These are phyloP conservation scores for Penicillium robsamsonii DNA, from an alignment of 495 filamentous ascomycete genomes.

Conservation along the genomic window DNA sequence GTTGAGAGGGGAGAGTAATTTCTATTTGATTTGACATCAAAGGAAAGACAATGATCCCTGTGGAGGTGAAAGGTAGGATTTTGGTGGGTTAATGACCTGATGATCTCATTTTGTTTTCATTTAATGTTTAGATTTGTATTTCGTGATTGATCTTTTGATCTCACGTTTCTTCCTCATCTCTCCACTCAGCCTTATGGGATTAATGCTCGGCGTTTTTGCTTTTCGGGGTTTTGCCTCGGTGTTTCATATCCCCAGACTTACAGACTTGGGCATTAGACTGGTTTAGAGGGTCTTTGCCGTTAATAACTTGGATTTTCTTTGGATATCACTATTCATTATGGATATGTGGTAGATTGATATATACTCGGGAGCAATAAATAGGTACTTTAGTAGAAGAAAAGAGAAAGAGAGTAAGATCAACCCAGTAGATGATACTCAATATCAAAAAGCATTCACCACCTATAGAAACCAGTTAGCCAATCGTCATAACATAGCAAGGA, in stretches of 20 bases:
- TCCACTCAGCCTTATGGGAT: conserved; percentile 9
- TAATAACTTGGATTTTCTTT: background rate
- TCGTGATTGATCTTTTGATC: conserved; percentile 1
- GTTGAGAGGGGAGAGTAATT: conserved; percentile 33
- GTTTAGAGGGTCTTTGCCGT: conserved; percentile 1
- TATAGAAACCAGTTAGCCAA: conserved; percentile 3
- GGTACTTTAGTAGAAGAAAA: background rate
- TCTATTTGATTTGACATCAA: background rate
- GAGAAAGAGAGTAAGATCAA: background rate
- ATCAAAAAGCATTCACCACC: conserved; percentile 4
- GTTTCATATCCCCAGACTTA: background rate
- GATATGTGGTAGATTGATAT: background rate
- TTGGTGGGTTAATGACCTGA: conserved; percentile 4
- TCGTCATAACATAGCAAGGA: background rate
- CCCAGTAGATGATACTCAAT: background rate
- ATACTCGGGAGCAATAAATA: background rate
- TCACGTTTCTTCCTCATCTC: background rate
- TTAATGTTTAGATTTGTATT: conserved; percentile 5
- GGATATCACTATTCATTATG: background rate
- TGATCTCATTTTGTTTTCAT: conserved; percentile 1
- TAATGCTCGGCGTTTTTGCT: background rate
- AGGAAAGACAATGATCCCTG: background rate
- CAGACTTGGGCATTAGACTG: conserved; percentile 2
- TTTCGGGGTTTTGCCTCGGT: background rate
- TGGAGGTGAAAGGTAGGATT: background rate